phyloP scores from a whole-genome alignment of 2,329 filamentous ascomycete species.

The Ophiostoma australiae region DNA sequence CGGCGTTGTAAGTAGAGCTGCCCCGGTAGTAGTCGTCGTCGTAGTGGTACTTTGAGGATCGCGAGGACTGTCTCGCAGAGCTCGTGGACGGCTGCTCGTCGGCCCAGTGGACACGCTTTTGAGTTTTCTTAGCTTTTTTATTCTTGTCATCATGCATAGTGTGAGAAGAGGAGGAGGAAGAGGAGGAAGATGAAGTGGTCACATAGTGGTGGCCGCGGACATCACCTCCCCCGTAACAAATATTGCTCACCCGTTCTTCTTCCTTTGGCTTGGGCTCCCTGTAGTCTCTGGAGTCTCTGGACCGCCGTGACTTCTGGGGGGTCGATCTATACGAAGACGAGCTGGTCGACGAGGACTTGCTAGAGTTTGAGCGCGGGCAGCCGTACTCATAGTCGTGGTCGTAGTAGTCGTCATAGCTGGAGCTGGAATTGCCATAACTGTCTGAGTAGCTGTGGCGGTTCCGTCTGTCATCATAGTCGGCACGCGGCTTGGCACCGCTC shows the following conservation, averaged over 20 bases:
- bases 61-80: neutral
- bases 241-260: slow-evolving; percentile 8
- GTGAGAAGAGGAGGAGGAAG: neutral
- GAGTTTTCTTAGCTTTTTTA: slow-evolving; percentile 8
- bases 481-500: neutral
- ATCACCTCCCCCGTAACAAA: neutral
- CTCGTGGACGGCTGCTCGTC: neutral
- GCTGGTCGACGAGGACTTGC: neutral
- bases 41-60: neutral
- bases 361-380: neutral
- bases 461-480: neutral
- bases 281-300: neutral
- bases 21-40: neutral
- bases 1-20: neutral
- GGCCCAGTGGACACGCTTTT: slow-evolving; percentile 12
- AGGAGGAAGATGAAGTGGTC: neutral
- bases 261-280: neutral
- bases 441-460: neutral
- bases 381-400: neutral
- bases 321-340: neutral
- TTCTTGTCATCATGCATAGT: neutral
- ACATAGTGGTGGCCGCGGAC: neutral
- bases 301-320: neutral
- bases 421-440: neutral
- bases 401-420: neutral